A percentile compares a stretch with the other conserved stretches of the same genome.
Conservation (phyloP, 176 grass and related monocot species). For the Hordeum marinum region DNA sequence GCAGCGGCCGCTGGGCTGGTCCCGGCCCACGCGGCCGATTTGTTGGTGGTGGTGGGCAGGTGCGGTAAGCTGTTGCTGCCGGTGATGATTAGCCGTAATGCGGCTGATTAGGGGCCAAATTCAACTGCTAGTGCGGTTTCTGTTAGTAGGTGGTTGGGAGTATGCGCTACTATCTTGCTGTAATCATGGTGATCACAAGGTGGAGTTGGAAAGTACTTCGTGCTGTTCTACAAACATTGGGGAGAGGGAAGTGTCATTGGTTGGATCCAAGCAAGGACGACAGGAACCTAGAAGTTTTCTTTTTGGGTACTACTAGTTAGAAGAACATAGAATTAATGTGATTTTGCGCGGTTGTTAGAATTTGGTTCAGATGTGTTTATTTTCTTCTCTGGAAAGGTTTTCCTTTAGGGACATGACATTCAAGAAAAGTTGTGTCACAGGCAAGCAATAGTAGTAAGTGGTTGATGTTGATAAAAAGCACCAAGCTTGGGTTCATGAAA, state of each 20-base stretch:
- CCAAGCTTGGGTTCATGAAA: conserved; percentile 2
- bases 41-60: conserved; percentile 17
- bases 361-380: not conserved
- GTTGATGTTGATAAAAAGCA: conserved; percentile 23
- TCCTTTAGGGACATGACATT: not conserved
- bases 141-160: conserved; percentile 28
- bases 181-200: conserved; percentile 32
- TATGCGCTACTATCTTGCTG: not conserved
- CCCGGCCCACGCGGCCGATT: too few relatives aligned
- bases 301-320: not conserved
- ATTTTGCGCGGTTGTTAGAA: not conserved
- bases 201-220: not conserved
- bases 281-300: not conserved
- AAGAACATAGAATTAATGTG: not conserved
- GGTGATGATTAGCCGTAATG: conserved; percentile 40
- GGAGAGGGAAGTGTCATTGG: not conserved
- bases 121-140: conserved; percentile 6
- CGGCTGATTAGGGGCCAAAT: not conserved
- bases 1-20: too few relatives aligned
- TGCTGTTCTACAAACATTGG: not conserved
- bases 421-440: conserved; percentile 13
- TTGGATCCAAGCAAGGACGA: not conserved
- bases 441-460: conserved; percentile 19
- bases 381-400: conserved; percentile 3
- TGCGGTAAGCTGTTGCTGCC: conserved; percentile 21